Conservation (phyloP, 2,329 filamentous ascomycete genomes). For the Orbilia javanica region DNA sequence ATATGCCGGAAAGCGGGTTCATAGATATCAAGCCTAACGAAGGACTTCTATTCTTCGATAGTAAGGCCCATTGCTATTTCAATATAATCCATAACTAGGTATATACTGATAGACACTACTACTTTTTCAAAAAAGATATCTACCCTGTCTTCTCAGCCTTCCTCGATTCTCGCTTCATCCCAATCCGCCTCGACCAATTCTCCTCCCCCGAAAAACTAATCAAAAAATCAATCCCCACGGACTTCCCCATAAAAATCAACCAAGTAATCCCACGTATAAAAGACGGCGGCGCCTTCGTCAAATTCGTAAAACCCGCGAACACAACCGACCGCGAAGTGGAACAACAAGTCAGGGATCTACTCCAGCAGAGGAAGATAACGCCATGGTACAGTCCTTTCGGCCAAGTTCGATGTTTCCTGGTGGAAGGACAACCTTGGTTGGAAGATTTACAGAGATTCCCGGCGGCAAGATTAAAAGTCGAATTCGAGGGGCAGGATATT, state of each 20-base stretch:
- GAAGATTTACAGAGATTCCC: slow-evolving; percentile 91
- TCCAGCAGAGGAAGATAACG: slow-evolving; percentile 78
- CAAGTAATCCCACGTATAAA: slow-evolving; percentile 87
- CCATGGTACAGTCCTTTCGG: slow-evolving; percentile 92
- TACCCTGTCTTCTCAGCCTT: slow-evolving; percentile 80
- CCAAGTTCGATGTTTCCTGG: slow-evolving; percentile 77
- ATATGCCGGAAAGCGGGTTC: slow-evolving; percentile 75
- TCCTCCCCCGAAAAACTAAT: slow-evolving; percentile 69
- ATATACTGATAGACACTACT: slow-evolving; percentile 24
- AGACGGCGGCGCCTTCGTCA: slow-evolving; percentile 94
- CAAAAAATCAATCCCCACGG: slow-evolving; percentile 72
- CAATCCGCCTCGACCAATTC: slow-evolving; percentile 70
- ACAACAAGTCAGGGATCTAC: slow-evolving; percentile 72
- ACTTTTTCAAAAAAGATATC: slow-evolving; percentile 80
- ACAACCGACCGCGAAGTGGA: slow-evolving; percentile 71
- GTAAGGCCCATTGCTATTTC: slow-evolving; percentile 68
- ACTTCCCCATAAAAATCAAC: slow-evolving; percentile 73
- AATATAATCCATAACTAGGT: background rate
- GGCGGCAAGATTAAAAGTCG: slow-evolving; percentile 79
- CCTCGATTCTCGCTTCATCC: slow-evolving; percentile 68
- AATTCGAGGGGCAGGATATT: slow-evolving; percentile 84
- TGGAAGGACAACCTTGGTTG: slow-evolving; percentile 89
- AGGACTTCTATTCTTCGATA: slow-evolving; percentile 89
- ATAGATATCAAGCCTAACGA: slow-evolving; percentile 82
- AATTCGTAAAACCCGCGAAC: slow-evolving; percentile 73